Percentiles rank a stretch among this genome's conserved stretches.
phyloP scores from a whole-genome alignment of 352 stramenopile genomes.

The Phytophthora brassicae region DNA sequence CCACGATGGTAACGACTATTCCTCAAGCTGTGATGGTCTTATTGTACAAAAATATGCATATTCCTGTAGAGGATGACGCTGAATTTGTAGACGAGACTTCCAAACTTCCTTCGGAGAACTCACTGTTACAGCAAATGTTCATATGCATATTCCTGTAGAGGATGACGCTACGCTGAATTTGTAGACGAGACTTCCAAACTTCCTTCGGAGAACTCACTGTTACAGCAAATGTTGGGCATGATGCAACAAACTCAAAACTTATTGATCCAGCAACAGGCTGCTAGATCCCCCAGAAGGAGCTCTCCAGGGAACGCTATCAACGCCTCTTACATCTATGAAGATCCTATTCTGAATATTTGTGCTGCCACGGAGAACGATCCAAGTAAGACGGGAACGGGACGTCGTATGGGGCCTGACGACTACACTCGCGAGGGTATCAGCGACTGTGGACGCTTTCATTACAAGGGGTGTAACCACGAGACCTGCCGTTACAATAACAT shows the following conservation, averaged over 20 bases:
- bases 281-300: neutral
- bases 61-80: neutral
- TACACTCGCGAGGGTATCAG: neutral
- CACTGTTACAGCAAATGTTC: neutral
- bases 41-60: no score
- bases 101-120: neutral
- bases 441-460: neutral
- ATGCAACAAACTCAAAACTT: neutral
- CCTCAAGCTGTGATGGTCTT: neutral
- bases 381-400: neutral
- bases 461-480: neutral
- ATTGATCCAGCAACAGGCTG: neutral
- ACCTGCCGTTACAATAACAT: neutral
- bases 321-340: neutral
- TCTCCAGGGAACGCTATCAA: no score
- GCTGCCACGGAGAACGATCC: neutral
- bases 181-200: neutral
- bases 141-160: no score
- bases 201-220: neutral
- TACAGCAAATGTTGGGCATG: no score
- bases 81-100: neutral
- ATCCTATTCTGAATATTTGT: no score
- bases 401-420: neutral
- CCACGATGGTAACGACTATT: neutral
- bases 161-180: neutral